phyloP scores from a whole-genome alignment of 2,329 filamentous ascomycete species.

The Sporothrix brasiliensis region DNA sequence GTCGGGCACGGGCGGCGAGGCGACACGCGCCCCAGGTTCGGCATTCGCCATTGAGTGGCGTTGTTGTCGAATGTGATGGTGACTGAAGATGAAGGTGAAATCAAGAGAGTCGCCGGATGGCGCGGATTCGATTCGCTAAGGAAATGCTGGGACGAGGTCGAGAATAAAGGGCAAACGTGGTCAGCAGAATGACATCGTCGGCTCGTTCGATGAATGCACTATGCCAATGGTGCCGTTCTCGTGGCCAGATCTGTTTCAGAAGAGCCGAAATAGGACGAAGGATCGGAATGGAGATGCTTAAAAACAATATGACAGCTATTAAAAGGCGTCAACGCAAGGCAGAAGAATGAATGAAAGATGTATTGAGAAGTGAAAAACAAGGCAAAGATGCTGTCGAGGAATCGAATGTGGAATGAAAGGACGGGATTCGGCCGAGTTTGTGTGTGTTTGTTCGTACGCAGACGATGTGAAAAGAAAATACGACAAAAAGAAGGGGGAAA shows the following conservation, averaged over 20 bases:
- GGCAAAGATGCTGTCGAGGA: not conserved
- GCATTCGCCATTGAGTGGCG: slow-evolving; percentile 38
- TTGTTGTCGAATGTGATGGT: not conserved
- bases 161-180: not conserved
- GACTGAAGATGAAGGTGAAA: not conserved
- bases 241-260: slow-evolving; percentile 14
- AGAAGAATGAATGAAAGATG: not conserved
- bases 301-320: slow-evolving; percentile 7
- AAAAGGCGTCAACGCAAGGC: not conserved
- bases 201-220: not conserved
- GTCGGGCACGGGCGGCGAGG: slow-evolving; percentile 41
- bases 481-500: slow-evolving; percentile 4
- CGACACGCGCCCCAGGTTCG: slow-evolving; percentile 44
- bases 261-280: not conserved
- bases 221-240: not conserved
- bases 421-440: slow-evolving; percentile 13
- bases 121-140: not conserved
- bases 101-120: not conserved
- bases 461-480: not conserved
- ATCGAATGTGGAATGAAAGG: slow-evolving; percentile 4
- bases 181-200: slow-evolving; percentile 24
- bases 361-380: slow-evolving; percentile 12
- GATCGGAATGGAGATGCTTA: not conserved
- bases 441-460: slow-evolving; percentile 5
- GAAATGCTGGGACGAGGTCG: not conserved